phyloP scores from a whole-genome alignment of 2,329 filamentous ascomycete species.

The Orbilia ellipsospora region DNA sequence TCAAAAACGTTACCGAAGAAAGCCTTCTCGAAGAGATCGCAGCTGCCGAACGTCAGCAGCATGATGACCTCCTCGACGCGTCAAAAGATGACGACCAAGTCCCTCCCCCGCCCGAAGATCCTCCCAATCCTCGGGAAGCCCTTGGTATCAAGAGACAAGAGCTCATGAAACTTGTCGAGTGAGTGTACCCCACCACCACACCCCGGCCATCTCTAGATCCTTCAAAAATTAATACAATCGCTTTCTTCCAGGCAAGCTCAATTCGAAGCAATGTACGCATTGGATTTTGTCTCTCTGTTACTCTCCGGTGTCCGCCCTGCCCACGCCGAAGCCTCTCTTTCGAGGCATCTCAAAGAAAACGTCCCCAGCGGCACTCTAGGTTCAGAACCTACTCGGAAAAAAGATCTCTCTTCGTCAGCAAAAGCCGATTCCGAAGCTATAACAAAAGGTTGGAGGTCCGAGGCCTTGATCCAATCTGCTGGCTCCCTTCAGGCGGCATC shows the following conservation, averaged over 20 bases:
- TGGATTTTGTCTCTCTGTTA: constrained; percentile 85
- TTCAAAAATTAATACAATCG: constrained; percentile 20
- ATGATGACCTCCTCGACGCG: constrained; percentile 23
- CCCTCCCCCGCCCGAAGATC: constrained; percentile 38
- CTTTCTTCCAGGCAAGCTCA: constrained; percentile 63
- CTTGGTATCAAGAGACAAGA: constrained; percentile 39
- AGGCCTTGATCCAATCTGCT: constrained; percentile 79
- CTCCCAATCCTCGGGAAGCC: constrained; percentile 38
- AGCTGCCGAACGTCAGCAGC: constrained; percentile 46
- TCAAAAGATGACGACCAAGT: constrained; percentile 56
- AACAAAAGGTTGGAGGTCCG: constrained; percentile 72
- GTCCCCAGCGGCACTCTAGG: constrained; percentile 81
- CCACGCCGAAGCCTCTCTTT: constrained; percentile 76
- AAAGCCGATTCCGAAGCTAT: constrained; percentile 63
- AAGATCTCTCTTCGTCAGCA: constrained; percentile 70
- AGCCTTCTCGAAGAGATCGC: constrained; percentile 75
- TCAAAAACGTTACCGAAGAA: constrained; percentile 81
- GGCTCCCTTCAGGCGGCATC: constrained; percentile 79
- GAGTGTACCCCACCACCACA: constrained; percentile 14
- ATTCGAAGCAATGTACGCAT: constrained; percentile 74
- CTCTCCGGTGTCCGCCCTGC: constrained; percentile 82
- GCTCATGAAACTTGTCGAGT: constrained; percentile 55
- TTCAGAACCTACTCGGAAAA: constrained; percentile 72
- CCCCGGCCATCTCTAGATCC: neutral
- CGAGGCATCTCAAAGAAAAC: constrained; percentile 74